A percentile compares a stretch with the other conserved stretches of the same genome.
These are phyloP conservation scores for Mycena floridula DNA, from an alignment of 768 basidiomycete genomes.

Conservation along the genomic window DNA sequence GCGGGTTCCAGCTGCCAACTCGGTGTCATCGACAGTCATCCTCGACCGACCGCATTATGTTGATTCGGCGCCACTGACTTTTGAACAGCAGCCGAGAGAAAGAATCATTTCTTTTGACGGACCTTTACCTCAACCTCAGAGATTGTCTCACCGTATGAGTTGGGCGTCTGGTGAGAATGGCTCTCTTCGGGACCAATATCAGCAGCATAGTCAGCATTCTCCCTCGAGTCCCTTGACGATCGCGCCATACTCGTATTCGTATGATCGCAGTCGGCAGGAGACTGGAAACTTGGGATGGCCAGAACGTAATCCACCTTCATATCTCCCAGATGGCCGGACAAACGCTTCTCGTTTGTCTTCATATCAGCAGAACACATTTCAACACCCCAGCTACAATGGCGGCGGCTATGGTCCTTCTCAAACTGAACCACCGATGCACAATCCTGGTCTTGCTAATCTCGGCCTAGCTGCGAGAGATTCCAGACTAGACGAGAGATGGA, in stretches of 20 bases:
- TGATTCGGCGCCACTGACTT: neutral
- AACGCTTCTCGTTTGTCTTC: neutral
- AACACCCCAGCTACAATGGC: constrained; percentile 3
- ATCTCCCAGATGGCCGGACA: neutral
- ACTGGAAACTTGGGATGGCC: neutral
- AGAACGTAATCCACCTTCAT: neutral
- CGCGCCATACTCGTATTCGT: constrained; percentile 7
- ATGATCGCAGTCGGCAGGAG: constrained; percentile 5
- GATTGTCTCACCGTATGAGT: neutral
- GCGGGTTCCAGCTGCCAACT: constrained; percentile 12
- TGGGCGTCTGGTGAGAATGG: neutral
- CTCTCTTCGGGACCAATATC: neutral
- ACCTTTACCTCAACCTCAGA: neutral
- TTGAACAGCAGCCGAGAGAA: neutral
- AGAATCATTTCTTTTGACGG: neutral
- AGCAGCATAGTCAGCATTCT: neutral
- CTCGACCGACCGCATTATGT: no score
- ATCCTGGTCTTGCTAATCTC: constrained; percentile 47
- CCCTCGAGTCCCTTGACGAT: constrained; percentile 4
- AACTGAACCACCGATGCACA: constrained; percentile 19
- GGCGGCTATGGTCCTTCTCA: constrained; percentile 10
- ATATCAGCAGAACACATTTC: constrained; percentile 2
- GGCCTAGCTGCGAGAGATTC: constrained; percentile 55
- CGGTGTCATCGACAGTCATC: neutral
- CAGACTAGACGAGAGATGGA: constrained; percentile 52